Evolutionary conservation across 352 stramenopile genomes (phyloP).

Genomic region (Phytopythium oedochilum): DNA sequence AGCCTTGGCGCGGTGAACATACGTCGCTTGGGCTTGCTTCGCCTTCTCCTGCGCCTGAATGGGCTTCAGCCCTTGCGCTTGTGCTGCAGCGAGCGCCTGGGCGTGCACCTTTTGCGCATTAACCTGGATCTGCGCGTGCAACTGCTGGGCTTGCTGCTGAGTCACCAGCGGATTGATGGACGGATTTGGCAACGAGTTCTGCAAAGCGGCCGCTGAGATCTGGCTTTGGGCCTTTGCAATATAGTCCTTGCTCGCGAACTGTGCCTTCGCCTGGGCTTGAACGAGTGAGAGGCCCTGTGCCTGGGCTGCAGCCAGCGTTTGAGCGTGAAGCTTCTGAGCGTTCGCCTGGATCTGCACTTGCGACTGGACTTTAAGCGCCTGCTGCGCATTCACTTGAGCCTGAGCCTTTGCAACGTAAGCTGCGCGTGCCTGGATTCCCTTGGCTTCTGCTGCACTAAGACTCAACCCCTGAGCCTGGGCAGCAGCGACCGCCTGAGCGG

Average conservation of each 20-base stretch:
- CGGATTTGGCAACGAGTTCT: constrained; percentile 41
- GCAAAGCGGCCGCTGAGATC: constrained; percentile 57
- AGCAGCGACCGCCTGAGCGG: constrained; percentile 67
- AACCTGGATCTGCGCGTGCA: constrained; percentile 86
- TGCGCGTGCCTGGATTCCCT: constrained; percentile 76
- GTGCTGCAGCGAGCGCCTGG: constrained; percentile 80
- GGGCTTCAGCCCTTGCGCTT: constrained; percentile 80
- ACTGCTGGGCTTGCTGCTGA: constrained; percentile 80
- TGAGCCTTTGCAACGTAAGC: constrained; percentile 84
- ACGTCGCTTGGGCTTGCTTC: constrained; percentile 87
- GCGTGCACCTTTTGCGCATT: constrained; percentile 89
- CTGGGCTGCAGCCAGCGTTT: constrained; percentile 79
- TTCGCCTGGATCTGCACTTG: constrained; percentile 89
- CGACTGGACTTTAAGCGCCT: constrained; percentile 79
- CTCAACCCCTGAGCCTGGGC: constrained; percentile 80
- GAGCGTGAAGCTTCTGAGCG: constrained; percentile 83
- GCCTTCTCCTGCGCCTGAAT: constrained; percentile 87
- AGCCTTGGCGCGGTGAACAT: constrained; percentile 82
- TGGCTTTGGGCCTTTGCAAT: constrained; percentile 86
- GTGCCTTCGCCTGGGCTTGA: constrained; percentile 82
- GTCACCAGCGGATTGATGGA: constrained; percentile 52
- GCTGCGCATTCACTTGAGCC: constrained; percentile 79
- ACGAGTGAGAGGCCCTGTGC: constrained; percentile 81
- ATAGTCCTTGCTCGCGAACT: constrained; percentile 88
- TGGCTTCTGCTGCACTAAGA: constrained; percentile 57